These are phyloP conservation scores for Dactylorhiza incarnata DNA, from an alignment of 106 monocot species.

Conservation along the genomic window DNA sequence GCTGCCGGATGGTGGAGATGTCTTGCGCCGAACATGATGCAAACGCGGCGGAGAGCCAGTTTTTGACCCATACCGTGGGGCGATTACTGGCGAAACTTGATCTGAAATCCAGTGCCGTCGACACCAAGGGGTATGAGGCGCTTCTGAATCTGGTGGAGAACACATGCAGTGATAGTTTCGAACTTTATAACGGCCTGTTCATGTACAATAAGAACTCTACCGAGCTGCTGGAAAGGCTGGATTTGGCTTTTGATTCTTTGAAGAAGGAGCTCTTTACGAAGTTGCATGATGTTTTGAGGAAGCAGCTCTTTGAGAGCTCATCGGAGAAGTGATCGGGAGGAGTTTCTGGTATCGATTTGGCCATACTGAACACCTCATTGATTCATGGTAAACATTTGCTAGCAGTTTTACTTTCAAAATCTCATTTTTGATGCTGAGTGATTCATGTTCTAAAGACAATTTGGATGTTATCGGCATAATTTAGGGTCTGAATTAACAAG, in stretches of 20 bases:
- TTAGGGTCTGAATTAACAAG: not conserved
- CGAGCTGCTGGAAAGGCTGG: slow-evolving; percentile 45
- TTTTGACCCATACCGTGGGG: slow-evolving; percentile 68
- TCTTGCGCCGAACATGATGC: slow-evolving; percentile 50
- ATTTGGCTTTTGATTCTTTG: slow-evolving; percentile 35
- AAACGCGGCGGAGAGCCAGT: slow-evolving; percentile 49
- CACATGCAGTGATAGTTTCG: slow-evolving; percentile 54
- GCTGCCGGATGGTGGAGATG: slow-evolving; percentile 79
- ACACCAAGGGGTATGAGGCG: slow-evolving; percentile 65
- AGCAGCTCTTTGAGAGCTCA: slow-evolving; percentile 42
- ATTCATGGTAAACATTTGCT: not conserved
- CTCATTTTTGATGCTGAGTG: not conserved
- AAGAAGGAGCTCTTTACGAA: slow-evolving; percentile 54
- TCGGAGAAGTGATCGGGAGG: not conserved
- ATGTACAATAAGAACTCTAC: slow-evolving; percentile 69
- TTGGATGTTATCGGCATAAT: not conserved
- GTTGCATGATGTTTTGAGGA: slow-evolving; percentile 37
- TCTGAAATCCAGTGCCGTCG: slow-evolving; percentile 39
- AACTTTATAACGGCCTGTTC: slow-evolving; percentile 62
- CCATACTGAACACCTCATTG: not conserved
- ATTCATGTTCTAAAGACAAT: not conserved
- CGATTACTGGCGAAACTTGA: slow-evolving; percentile 37
- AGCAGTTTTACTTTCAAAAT: not conserved
- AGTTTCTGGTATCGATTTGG: not conserved
- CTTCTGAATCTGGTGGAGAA: slow-evolving; percentile 48